These are phyloP conservation scores for Apodospora peruviana DNA, from an alignment of 495 filamentous ascomycete species.

Conservation along the genomic window DNA sequence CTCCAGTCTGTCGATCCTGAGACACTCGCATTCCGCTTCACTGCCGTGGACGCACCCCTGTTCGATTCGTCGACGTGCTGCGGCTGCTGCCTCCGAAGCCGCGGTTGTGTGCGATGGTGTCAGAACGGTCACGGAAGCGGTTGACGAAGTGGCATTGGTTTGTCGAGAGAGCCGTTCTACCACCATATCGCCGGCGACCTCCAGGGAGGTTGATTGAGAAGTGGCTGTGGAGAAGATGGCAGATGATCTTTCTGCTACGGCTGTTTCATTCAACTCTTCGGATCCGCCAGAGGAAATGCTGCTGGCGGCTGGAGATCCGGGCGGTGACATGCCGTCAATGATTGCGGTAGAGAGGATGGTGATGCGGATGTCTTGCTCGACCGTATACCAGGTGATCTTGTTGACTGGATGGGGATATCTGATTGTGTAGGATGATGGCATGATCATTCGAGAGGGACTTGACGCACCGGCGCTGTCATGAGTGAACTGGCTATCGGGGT, in stretches of 20 bases:
- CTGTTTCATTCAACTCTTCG: not conserved
- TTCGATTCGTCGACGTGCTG: too few species aligned
- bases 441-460: too few species aligned
- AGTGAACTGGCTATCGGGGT: too few species aligned
- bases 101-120: not conserved
- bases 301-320: not conserved
- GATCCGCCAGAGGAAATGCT: not conserved
- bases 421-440: not conserved
- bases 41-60: not conserved
- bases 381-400: not conserved
- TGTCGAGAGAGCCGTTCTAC: too few species aligned
- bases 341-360: not conserved
- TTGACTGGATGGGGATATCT: not conserved
- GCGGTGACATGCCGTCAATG: not conserved
- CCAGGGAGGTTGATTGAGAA: not conserved
- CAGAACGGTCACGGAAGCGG: not conserved
- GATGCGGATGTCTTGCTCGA: not conserved
- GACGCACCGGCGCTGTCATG: too few species aligned
- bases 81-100: too few species aligned
- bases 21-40: not conserved
- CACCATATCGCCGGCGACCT: too few species aligned
- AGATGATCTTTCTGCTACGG: not conserved
- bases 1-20: not conserved
- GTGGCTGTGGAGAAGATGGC: not conserved
- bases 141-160: not conserved